Conservation (phyloP, 345 rosid genomes). For the Psidium guajava region DNA sequence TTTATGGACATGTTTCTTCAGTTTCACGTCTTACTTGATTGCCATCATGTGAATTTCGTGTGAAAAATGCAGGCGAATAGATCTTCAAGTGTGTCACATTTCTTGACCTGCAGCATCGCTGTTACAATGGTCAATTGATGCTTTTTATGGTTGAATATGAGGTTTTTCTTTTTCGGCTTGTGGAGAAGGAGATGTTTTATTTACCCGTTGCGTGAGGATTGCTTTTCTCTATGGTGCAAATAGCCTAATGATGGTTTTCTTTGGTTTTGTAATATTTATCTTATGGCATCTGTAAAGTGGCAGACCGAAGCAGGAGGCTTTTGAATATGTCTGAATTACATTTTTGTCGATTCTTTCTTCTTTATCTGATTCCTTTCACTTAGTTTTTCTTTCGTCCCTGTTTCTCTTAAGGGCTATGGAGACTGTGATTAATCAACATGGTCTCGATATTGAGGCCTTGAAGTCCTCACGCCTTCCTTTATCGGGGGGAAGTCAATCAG, state of each 20-base stretch:
- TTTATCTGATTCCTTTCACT: not conserved
- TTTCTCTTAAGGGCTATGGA: constrained; percentile 78
- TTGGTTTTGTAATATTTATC: not conserved
- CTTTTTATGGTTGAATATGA: not conserved
- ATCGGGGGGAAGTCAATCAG: constrained; percentile 58
- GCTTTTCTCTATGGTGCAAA: not conserved
- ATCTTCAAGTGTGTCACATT: not conserved
- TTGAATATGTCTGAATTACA: not conserved
- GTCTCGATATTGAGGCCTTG: constrained; percentile 88
- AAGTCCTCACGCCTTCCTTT: constrained; percentile 63
- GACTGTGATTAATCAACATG: constrained; percentile 84
- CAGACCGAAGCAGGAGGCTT: not conserved
- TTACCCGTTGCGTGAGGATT: not conserved
- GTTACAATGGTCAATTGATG: not conserved
- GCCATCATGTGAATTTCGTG: not conserved
- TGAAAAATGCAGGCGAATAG: not conserved
- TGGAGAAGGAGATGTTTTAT: not conserved
- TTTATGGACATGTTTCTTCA: not conserved
- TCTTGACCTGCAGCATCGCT: not conserved
- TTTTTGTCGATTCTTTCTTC: not conserved
- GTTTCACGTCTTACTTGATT: not conserved
- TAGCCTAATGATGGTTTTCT: not conserved
- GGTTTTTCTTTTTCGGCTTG: not conserved
- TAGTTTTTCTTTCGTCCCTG: not conserved
- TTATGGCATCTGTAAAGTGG: not conserved